Evolutionary conservation across 1,284 basidiomycete genomes (phyloP), one percentile per base, ranked within the genome.

Genomic region (Ustilago bromivora): DNA sequence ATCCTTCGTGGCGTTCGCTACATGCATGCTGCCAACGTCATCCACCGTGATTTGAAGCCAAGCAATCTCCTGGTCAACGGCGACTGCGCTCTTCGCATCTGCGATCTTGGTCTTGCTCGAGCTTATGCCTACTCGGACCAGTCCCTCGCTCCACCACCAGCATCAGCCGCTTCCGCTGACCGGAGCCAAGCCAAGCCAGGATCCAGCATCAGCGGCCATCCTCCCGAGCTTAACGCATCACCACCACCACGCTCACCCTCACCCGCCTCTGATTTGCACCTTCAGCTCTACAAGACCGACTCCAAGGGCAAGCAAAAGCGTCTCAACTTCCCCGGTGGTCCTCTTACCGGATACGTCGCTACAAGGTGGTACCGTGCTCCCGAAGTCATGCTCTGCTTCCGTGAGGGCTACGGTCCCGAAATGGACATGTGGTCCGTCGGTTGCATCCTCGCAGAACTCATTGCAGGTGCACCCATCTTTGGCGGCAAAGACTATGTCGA

Each of bases 341-440:
- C 84, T 15, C 70, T 85, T 15, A 86, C 84, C 32, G 83, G 81
- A 38, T 86, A 86, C 64, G 84, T 86, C 11, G 76, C 84, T 19
- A 86, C 84, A 6, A 61, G 84, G 49, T 86, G 84, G 84, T 85
- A 86, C 67, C 80, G 84, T 6, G 84, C 84, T 0, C 84, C 84
- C 35, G 84, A 86, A 55, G 79, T 84, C 62, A 84, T 86, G 84
- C 82, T 86, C n/a, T 81, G 83, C 61, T 84, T 81, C 76, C 68
- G 73, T 19, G 77, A 78, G 17, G 84, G 84, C 28, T 86, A 86
- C 72, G 84, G 82, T 19, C 58, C 80, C n/a, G 77, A 82, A 32
- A 79, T 84, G 72, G 84, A 86, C 73, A 82, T 86, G 76, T 86
- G 84, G 84, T 81, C 80, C 35, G 81, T 84, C 23, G 84, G 84